Base-by-base conservation (phyloP, 2,329 filamentous ascomycete species). In the Neofusicoccum umdonicola region DNA sequence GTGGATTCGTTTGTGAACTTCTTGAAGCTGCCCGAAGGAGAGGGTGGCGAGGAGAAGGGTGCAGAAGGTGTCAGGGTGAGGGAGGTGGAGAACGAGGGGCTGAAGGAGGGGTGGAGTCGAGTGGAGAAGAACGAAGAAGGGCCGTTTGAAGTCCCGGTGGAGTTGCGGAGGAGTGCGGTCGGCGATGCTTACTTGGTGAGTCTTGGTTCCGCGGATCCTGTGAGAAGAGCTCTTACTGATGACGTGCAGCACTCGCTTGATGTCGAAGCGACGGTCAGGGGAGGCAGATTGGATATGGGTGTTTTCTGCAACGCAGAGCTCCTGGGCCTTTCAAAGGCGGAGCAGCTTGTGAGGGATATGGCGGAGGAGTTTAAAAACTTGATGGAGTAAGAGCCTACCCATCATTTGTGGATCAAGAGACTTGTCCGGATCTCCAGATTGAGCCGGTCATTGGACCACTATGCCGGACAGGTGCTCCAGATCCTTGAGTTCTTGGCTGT, bases 1-100 rank as follows among this genome's bases (percentile, higher is more conserved):
- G 76, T 96, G 1, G 85, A 90, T 69, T 87, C 85, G 0, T 94
- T 91, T 77, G 87, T 97, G 70, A 97, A 97, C 74, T 95, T 96
- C 68, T 76, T 96, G 17, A 87, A 82, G 60, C 74, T 87, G 4
- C 84, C 84, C 1, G 78, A 78, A 45, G 67, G 69, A 2, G 68
- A 68, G 1, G 68, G 70, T 3, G 66, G 64, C 19, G 50, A 60
- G 12, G 50, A 60, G 12, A 8, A 47, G 7, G 54, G 45, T 54
- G 13, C 63, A 66, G 65, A 39, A 3, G 63, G 34, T 22, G 63
- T 73, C 8, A 70, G 50, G 27, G 74, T 79, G 15, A n/a, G 15
- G 19, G 37, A 60, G 13, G 51, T 45, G 31, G 51, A 64, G 37
- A 65, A 48, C 12, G 67, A 45, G 3, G 61, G 22, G 4, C 19